Conservation (phyloP, 164 flowering plant species). For the Magnolia kwangsiensis region DNA sequence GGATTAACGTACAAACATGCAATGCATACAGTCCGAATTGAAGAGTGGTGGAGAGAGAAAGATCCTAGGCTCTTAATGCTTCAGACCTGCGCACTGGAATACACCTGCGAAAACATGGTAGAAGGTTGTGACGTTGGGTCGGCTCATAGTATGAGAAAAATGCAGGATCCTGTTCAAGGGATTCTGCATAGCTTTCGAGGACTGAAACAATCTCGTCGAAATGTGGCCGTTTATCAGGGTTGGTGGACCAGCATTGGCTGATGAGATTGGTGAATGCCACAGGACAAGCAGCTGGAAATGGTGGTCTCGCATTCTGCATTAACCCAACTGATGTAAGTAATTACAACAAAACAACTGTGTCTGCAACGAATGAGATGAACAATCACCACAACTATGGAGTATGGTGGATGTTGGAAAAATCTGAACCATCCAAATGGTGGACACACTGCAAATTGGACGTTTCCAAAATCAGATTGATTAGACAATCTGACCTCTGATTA, state of each 20-base stretch:
- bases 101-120: slow-evolving; percentile 52
- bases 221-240: slow-evolving; percentile 75
- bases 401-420: neutral
- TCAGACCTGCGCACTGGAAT: slow-evolving; percentile 25
- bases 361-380: neutral
- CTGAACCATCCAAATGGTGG: no score
- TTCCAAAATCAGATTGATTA: no score
- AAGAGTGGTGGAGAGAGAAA: neutral
- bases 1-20: neutral
- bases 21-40: neutral
- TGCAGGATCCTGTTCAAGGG: slow-evolving; percentile 60
- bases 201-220: slow-evolving; percentile 70
- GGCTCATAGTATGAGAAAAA: slow-evolving; percentile 56
- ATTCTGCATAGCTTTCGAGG: slow-evolving; percentile 55
- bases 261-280: slow-evolving; percentile 49
- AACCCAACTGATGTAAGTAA: slow-evolving; percentile 1
- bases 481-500: no score
- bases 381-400: neutral
- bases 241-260: slow-evolving; percentile 76
- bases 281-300: slow-evolving; percentile 43
- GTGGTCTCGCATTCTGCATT: slow-evolving; percentile 94
- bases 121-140: slow-evolving; percentile 21
- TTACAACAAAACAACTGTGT: neutral
- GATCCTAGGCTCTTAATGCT: slow-evolving; percentile 25
- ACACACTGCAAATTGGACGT: no score